These are phyloP conservation scores for Pontederia paniculata DNA, from an alignment of 176 grass and related monocot species.

Conservation along the genomic window DNA sequence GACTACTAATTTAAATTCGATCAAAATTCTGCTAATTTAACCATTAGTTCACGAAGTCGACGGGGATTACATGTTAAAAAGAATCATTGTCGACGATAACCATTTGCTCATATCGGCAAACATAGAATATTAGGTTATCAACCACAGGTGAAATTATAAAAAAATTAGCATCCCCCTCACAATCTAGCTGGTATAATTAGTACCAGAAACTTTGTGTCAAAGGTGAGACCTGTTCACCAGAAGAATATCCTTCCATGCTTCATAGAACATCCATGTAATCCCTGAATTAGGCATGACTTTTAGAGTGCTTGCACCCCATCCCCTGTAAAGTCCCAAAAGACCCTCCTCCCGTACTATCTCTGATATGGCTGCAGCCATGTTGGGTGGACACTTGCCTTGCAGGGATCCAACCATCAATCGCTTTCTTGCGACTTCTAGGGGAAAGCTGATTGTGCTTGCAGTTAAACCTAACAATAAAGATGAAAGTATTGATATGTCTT, in stretches of 20 bases:
- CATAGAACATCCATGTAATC: slow-evolving; percentile 95
- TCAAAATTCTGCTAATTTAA: too few relatives aligned
- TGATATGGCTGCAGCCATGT: slow-evolving; percentile 53
- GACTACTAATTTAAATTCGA: too few relatives aligned
- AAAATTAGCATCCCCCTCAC: background rate
- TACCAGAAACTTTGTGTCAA: background rate
- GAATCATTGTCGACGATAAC: too few relatives aligned
- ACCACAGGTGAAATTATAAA: background rate
- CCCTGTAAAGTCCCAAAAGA: slow-evolving; percentile 53
- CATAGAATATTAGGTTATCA: background rate
- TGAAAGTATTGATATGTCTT: too few relatives aligned
- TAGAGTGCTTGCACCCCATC: slow-evolving; percentile 67
- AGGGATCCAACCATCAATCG: slow-evolving; percentile 70
- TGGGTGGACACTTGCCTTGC: slow-evolving; percentile 52
- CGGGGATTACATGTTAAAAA: too few relatives aligned
- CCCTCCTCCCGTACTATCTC: slow-evolving; percentile 68
- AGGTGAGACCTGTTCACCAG: slow-evolving; percentile 9
- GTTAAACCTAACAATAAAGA: slow-evolving; percentile 36
- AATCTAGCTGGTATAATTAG: background rate
- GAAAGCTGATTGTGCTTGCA: slow-evolving; percentile 83
- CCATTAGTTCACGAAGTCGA: too few relatives aligned
- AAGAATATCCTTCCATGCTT: slow-evolving; percentile 86
- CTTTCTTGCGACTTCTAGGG: slow-evolving; percentile 85
- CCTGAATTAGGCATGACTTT: slow-evolving; percentile 89
- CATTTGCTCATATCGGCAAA: too few relatives aligned